Percentiles rank a stretch among this genome's conserved stretches.
Evolutionary conservation across 352 stramenopile species (phyloP).

Genomic region (Hyaloperonospora brassicae): DNA sequence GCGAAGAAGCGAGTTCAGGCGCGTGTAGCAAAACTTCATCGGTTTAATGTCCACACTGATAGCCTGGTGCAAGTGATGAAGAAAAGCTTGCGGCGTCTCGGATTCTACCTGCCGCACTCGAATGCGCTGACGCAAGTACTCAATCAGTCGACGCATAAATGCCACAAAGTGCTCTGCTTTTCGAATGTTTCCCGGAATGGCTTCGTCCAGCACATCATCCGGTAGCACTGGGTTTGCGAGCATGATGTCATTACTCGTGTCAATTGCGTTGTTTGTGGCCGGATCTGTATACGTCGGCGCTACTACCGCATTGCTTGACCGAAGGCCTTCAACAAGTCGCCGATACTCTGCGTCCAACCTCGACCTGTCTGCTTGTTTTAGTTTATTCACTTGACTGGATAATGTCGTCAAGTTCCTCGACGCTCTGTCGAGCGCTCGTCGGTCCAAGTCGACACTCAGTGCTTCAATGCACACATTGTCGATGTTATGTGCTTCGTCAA

Average conservation of each 20-base stretch:
- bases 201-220: conserved; percentile 93
- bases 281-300: conserved; percentile 45
- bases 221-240: conserved; percentile 80
- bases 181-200: conserved; percentile 96
- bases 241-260: conserved; percentile 55
- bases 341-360: conserved; percentile 92
- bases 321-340: conserved; percentile 92
- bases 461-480: conserved; percentile 99
- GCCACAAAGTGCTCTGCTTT: conserved; percentile 96
- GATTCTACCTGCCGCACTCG: conserved; percentile 88
- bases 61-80: conserved; percentile 90
- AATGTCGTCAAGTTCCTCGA: conserved; percentile 84
- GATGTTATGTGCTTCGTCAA: conserved; percentile 99
- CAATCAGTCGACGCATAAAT: conserved; percentile 96
- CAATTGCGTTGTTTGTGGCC: conserved; percentile 32
- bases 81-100: conserved; percentile 92
- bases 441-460: conserved; percentile 93
- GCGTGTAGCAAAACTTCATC: conserved; percentile 95
- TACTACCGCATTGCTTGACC: conserved; percentile 81
- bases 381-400: conserved; percentile 63
- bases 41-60: conserved; percentile 95
- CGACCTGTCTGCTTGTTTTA: conserved; percentile 89
- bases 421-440: conserved; percentile 86
- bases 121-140: conserved; percentile 86
- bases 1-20: conserved; percentile 93